phyloP scores from a whole-genome alignment of 2,329 filamentous ascomycete species.

The Xylaria sp. region DNA sequence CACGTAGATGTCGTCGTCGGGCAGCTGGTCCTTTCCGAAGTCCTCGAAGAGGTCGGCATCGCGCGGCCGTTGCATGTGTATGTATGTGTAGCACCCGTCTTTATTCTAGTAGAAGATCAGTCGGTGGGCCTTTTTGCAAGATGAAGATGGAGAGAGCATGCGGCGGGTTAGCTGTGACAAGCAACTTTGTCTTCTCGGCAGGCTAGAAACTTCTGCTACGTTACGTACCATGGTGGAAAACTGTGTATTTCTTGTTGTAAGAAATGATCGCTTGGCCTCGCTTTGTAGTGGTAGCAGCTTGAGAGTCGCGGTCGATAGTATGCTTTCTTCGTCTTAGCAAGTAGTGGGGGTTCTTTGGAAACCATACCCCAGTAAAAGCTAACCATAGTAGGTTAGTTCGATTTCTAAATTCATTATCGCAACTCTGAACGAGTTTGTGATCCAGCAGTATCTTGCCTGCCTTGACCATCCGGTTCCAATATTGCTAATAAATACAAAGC shows the following conservation, averaged over 20 bases:
- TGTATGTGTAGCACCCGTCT: constrained; percentile 78
- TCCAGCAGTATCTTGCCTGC: too few relatives aligned
- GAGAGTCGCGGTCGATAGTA: not conserved
- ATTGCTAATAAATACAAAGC: too few relatives aligned
- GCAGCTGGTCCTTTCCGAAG: constrained; percentile 75
- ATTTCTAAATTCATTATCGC: too few relatives aligned
- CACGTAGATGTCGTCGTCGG: constrained; percentile 85
- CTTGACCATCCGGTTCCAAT: too few relatives aligned
- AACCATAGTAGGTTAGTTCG: too few relatives aligned
- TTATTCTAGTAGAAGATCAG: constrained; percentile 62
- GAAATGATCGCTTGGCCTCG: not conserved
- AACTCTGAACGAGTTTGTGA: too few relatives aligned
- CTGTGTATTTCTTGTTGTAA: not conserved
- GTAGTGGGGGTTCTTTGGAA: too few relatives aligned
- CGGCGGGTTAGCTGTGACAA: not conserved
- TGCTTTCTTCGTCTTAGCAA: not conserved
- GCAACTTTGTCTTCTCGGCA: not conserved
- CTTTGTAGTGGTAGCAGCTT: not conserved
- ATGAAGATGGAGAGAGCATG: not conserved
- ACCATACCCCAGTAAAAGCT: too few relatives aligned
- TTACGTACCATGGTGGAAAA: not conserved
- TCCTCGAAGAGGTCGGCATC: constrained; percentile 84
- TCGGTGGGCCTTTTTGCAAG: not conserved
- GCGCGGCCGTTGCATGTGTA: constrained; percentile 77
- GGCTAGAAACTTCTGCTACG: not conserved